Percentiles rank a stretch among this genome's conserved stretches.
phyloP scores from a whole-genome alignment of 192 early-diverging fungal genomes.

The Backusella luteola region DNA sequence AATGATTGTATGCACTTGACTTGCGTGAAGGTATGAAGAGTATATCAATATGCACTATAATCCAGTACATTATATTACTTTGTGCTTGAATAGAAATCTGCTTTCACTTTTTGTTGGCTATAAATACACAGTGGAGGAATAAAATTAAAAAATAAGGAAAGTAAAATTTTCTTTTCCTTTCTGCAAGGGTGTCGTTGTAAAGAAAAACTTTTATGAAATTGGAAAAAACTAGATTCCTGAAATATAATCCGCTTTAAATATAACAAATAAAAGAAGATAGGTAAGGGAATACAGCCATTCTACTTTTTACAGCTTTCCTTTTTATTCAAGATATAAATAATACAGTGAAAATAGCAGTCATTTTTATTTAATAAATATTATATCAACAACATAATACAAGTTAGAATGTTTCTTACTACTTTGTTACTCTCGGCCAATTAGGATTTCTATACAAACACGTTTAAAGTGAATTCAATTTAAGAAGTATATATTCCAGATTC shows the following conservation, averaged over 20 bases:
- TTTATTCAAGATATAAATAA: too few species aligned
- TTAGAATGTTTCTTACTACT: not conserved
- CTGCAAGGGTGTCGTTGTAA: not conserved
- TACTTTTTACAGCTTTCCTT: too few species aligned
- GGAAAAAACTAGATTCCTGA: too few species aligned
- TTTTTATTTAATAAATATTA: too few species aligned
- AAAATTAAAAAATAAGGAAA: not conserved
- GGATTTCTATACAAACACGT: not conserved
- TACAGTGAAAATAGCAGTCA: too few species aligned
- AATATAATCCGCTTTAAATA: not conserved
- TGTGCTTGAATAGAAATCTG: too few species aligned
- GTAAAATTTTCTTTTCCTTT: not conserved
- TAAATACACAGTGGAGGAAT: too few species aligned
- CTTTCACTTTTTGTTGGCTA: too few species aligned
- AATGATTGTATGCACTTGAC: not conserved
- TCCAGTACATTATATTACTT: too few species aligned
- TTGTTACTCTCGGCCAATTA: not conserved
- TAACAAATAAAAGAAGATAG: not conserved
- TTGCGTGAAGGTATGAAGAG: not conserved
- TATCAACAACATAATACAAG: not conserved
- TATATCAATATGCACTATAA: too few species aligned
- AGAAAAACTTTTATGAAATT: not conserved
- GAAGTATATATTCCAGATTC: not conserved
- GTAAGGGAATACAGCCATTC: not conserved
- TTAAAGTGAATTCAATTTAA: not conserved